phyloP scores from a whole-genome alignment of 331 rosid genomes.

The Cydonia oblonga region DNA sequence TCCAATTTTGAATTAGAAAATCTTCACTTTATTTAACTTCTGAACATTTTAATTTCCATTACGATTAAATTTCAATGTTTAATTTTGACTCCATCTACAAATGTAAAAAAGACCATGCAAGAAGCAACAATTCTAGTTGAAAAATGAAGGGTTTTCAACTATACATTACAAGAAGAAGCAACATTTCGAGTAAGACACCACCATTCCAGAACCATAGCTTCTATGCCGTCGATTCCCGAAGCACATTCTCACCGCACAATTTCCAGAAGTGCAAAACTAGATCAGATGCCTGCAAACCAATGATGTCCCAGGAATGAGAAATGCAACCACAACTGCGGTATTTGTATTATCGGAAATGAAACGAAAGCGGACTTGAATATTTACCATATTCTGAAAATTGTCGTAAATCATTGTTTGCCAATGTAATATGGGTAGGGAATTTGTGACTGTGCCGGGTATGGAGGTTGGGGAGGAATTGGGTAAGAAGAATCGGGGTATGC shows the following conservation, averaged over 20 bases:
- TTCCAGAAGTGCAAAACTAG: not conserved
- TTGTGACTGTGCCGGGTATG: constrained; percentile 43
- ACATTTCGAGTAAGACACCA: not conserved
- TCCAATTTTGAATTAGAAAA: too few species aligned
- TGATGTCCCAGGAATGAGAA: not conserved
- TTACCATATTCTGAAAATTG: constrained; percentile 1
- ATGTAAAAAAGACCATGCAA: not conserved
- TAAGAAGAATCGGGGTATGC: constrained; percentile 45
- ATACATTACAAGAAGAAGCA: constrained; percentile 1
- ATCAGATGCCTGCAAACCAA: constrained; percentile 9
- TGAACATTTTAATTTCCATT: too few species aligned
- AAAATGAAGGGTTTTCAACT: not conserved
- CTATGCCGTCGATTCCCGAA: not conserved
- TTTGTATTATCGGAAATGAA: not conserved
- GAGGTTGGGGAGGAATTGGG: constrained; percentile 33
- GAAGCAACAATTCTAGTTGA: not conserved
- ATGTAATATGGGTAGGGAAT: constrained; percentile 52
- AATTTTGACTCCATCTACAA: too few species aligned
- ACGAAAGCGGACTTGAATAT: not conserved
- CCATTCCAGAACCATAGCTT: not conserved
- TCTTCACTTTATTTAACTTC: too few species aligned
- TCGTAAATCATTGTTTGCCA: constrained; percentile 34
- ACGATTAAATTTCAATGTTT: too few species aligned
- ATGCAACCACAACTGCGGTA: not conserved
- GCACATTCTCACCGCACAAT: not conserved